Conservation (phyloP, 1,139 yeast genomes). For the Nakaseomyces nivariensis region DNA sequence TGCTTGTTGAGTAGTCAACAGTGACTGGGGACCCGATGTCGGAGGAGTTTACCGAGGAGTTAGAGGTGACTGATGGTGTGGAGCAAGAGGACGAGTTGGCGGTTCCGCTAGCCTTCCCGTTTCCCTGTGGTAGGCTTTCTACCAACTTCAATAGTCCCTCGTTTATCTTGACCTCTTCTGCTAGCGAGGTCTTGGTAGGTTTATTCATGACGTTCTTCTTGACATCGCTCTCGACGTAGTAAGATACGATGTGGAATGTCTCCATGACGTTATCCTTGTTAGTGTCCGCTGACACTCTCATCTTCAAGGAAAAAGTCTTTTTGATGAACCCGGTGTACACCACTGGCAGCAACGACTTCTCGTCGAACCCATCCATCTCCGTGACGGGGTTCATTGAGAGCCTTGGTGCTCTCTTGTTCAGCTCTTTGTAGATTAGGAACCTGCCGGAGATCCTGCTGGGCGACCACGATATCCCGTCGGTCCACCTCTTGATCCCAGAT, state of each 20-base stretch:
- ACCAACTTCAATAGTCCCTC: slow-evolving; percentile 50
- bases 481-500: slow-evolving; percentile 86
- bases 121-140: slow-evolving; percentile 39
- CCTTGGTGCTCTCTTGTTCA: slow-evolving; percentile 34
- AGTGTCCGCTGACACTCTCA: slow-evolving; percentile 29
- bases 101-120: neutral
- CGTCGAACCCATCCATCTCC: slow-evolving; percentile 2
- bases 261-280: slow-evolving; percentile 24
- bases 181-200: slow-evolving; percentile 43
- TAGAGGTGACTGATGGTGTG: neutral
- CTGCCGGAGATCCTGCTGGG: slow-evolving; percentile 81
- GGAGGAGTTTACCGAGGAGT: neutral
- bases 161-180: slow-evolving; percentile 39
- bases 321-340: slow-evolving; percentile 72
- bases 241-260: slow-evolving; percentile 69
- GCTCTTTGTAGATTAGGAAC: slow-evolving; percentile 71
- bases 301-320: slow-evolving; percentile 57
- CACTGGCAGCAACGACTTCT: slow-evolving; percentile 36
- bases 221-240: slow-evolving; percentile 70
- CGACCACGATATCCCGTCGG: slow-evolving; percentile 89
- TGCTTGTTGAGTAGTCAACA: neutral
- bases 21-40: neutral
- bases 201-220: slow-evolving; percentile 43
- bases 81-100: neutral
- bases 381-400: neutral